phyloP scores from a whole-genome alignment of 176 grass and related monocot genomes.

The Carex parvula region DNA sequence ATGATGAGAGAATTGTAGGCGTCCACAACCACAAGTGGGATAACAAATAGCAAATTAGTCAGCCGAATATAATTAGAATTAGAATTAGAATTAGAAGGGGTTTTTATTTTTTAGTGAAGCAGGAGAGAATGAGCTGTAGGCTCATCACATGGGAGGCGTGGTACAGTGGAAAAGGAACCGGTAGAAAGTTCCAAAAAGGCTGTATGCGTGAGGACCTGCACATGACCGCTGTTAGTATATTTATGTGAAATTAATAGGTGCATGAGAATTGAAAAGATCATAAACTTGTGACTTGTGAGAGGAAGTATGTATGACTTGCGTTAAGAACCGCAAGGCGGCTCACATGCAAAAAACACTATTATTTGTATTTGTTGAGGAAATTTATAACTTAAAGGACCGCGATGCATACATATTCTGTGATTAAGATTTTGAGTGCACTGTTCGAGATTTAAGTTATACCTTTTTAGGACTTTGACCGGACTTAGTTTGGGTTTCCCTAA shows the following conservation, averaged over 20 bases:
- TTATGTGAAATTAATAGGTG: conserved; percentile 1
- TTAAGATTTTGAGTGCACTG: not conserved
- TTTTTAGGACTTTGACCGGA: conserved; percentile 23
- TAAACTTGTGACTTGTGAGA: too few species aligned
- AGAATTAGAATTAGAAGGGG: not conserved
- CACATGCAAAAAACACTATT: not conserved
- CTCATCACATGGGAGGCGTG: conserved; percentile 25
- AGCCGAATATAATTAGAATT: not conserved
- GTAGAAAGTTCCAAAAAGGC: conserved; percentile 48
- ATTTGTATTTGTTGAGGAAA: not conserved
- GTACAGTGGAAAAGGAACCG: conserved; percentile 7
- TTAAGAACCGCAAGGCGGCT: too few species aligned
- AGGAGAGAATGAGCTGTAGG: not conserved
- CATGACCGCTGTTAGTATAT: conserved; percentile 19
- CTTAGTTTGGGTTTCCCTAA: not conserved
- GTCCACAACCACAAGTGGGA: not conserved
- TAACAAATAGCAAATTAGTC: not conserved
- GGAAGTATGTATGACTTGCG: too few species aligned
- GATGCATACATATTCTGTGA: not conserved
- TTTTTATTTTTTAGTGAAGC: not conserved
- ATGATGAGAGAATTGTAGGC: conserved; percentile 12
- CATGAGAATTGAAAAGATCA: not conserved
- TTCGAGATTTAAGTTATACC: not conserved
- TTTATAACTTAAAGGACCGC: not conserved
- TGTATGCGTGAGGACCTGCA: conserved; percentile 25